phyloP scores from a whole-genome alignment of 140 eudicot genomes.

The Bidens hawaiensis region DNA sequence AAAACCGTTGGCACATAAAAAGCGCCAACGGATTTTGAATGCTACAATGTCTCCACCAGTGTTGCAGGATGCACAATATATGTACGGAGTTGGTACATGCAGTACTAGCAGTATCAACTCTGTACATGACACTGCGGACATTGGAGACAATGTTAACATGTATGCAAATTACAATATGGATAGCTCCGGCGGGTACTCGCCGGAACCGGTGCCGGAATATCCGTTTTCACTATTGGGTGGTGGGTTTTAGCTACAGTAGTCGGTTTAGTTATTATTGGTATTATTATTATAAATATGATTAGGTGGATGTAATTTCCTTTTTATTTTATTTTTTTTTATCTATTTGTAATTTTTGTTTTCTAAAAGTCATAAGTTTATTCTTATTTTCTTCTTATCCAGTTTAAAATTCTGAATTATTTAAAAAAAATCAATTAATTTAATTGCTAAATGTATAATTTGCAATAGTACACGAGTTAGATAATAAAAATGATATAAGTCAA shows the following conservation, averaged over 20 bases:
- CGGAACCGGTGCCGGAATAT: slow-evolving; percentile 41
- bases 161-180: slow-evolving; percentile 10
- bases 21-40: slow-evolving; percentile 36
- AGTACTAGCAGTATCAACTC: no score
- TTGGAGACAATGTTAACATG: no score
- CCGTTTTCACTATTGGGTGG: slow-evolving; percentile 63
- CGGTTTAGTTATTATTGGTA: slow-evolving; percentile 9
- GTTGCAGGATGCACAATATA: no score
- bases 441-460: no score
- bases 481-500: no score
- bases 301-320: slow-evolving; percentile 9
- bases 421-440: no score
- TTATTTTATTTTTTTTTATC: not conserved
- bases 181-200: slow-evolving; percentile 24
- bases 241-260: slow-evolving; percentile 44
- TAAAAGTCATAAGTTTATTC: not conserved
- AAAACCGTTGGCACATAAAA: slow-evolving; percentile 28
- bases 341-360: not conserved
- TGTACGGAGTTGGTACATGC: no score
- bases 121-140: no score
- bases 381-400: not conserved
- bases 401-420: no score
- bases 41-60: slow-evolving; percentile 8
- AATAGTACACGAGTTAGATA: no score
- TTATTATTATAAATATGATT: not conserved